These are phyloP conservation scores for Calonectria pseudoreteaudii DNA, from an alignment of 2,329 filamentous ascomycete genomes.

Conservation along the genomic window DNA sequence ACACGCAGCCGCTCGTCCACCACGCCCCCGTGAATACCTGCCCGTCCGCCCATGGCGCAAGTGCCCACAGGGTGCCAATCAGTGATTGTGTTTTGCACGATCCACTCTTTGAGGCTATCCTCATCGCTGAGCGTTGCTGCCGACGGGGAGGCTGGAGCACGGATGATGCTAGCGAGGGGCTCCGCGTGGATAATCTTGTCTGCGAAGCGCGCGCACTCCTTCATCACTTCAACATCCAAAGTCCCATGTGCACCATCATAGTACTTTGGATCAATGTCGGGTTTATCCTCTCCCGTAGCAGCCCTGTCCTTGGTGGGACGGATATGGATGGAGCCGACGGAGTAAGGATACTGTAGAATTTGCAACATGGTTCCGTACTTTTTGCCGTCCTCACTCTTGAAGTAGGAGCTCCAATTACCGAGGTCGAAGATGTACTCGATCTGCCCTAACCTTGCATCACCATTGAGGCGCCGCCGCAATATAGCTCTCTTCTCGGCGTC, in stretches of 20 bases:
- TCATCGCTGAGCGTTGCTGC: constrained; percentile 31
- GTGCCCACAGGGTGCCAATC: constrained; percentile 56
- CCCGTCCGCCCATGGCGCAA: constrained; percentile 48
- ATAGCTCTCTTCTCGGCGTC: constrained; percentile 44
- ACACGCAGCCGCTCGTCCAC: constrained; percentile 46
- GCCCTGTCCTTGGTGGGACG: constrained; percentile 27
- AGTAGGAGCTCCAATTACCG: constrained; percentile 58
- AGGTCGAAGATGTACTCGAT: constrained; percentile 63
- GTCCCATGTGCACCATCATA: constrained; percentile 52
- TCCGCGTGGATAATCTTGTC: constrained; percentile 52
- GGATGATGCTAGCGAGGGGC: constrained; percentile 53
- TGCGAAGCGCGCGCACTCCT: constrained; percentile 53
- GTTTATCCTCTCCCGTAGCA: constrained; percentile 40
- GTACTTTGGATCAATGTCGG: constrained; percentile 57
- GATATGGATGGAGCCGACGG: constrained; percentile 61
- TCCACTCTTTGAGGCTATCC: constrained; percentile 38
- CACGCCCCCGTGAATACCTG: constrained; percentile 46
- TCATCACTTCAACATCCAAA: constrained; percentile 58
- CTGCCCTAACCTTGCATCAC: constrained; percentile 52
- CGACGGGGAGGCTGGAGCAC: constrained; percentile 40
- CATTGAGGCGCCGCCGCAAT: constrained; percentile 47
- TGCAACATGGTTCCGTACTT: constrained; percentile 62
- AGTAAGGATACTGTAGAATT: constrained; percentile 65
- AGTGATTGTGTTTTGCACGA: constrained; percentile 44
- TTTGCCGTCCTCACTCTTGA: constrained; percentile 50